Conservation (phyloP, 1,139 yeast genomes). For the Yamadazyma sp. region DNA sequence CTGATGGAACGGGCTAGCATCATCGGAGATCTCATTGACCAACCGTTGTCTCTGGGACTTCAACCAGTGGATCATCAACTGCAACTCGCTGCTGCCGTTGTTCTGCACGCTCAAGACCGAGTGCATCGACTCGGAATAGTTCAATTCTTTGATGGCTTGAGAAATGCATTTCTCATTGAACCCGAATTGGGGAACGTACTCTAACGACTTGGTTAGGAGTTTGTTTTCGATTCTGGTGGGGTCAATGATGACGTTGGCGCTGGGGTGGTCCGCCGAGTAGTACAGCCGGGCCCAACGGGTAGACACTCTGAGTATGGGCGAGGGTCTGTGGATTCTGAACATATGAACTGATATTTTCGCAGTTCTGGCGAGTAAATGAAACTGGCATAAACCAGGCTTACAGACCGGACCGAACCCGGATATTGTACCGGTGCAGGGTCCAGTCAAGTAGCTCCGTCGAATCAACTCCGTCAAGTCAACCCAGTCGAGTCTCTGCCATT, state of each 20-base stretch:
- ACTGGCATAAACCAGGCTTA: too few species aligned
- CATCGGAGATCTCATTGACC: slow-evolving; percentile 28
- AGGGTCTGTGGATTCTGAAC: slow-evolving; percentile 1
- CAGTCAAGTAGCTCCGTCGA: too few species aligned
- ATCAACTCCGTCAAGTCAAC: too few species aligned
- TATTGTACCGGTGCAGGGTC: too few species aligned
- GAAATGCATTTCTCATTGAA: slow-evolving; percentile 63
- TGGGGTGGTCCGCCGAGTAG: slow-evolving; percentile 39
- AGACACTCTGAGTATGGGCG: too few species aligned
- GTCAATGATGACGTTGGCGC: slow-evolving; percentile 33
- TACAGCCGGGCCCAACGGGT: slow-evolving; percentile 20
- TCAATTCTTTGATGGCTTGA: slow-evolving; percentile 59
- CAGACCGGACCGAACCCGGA: too few species aligned
- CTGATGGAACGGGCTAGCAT: slow-evolving; percentile 23
- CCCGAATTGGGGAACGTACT: slow-evolving; percentile 67
- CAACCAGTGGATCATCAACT: slow-evolving; percentile 47
- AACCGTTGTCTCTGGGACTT: slow-evolving; percentile 36
- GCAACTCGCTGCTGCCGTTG: slow-evolving; percentile 42
- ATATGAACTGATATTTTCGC: slow-evolving; percentile 3
- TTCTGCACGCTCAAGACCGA: slow-evolving; percentile 47
- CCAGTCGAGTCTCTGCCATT: too few species aligned
- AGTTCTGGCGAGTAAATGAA: too few species aligned
- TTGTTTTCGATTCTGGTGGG: slow-evolving; percentile 30
- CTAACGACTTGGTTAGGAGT: slow-evolving; percentile 36
- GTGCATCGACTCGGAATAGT: slow-evolving; percentile 66